Evolutionary conservation across 371 early-diverging fungal species (phyloP), one percentile per base, ranked within the genome.

Genomic region (Rozella allomycis): DNA sequence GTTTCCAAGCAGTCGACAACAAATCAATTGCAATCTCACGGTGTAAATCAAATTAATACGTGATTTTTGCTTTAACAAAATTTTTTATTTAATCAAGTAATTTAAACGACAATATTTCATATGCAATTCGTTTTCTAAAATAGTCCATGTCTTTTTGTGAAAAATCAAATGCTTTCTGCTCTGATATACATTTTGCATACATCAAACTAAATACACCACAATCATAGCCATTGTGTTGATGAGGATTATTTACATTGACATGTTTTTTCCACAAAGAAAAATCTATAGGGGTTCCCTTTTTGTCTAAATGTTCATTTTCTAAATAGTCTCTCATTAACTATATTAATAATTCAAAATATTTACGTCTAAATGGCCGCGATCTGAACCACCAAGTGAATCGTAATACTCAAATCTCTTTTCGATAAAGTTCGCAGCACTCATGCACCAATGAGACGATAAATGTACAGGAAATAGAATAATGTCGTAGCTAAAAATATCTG

Each of bases 141-240:
- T 65, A 45, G 1, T 43, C 37, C 78, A 83, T 83, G 27, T 78
- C 52, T 10, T 46, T 41, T 38, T 86, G 85, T 0, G 60, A 46
- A 46, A 87, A 88, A 13, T 60, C 60, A 39, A 85, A 72, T 3
- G 45, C 37, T 1, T 46, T 43, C 1, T 58, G 52, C 11, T 77
- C 54, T 5, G 73, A 46, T 12, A 55, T 33, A 41, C 65, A 61
- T 41, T 88, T 86, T 4, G 84, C 81, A 59, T 81, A 88, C 20
- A 72, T 73, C 39, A 76, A 76, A 0, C 84, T 70, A 50, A 94
- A 96, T 2, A 94, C 90, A n/a, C 96, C 96, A 50, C 96, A 96
- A 50, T 96, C 96, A 29, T 66, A 78, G 25, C 82, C 78, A 45
- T 94, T 96, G 20, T 47, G 37, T 49, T 96, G 96, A 4, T 46